Conservation (phyloP, 2,329 filamentous ascomycete species). For the Fusarium haematococcum region DNA sequence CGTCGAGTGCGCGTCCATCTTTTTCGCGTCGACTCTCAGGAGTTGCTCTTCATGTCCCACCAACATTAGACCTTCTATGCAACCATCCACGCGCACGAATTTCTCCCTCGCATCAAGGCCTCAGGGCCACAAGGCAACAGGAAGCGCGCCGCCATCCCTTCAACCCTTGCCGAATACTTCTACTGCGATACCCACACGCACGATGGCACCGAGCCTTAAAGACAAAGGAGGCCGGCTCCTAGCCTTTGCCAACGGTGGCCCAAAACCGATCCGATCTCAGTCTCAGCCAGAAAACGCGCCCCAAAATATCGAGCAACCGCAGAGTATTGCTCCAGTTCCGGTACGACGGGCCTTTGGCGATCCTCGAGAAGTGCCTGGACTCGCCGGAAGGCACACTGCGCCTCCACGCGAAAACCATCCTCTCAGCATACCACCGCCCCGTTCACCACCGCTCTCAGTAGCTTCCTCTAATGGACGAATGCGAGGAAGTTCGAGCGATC, state of each 20-base stretch:
- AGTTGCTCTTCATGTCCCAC: conserved; percentile 13
- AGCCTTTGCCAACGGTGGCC: conserved; percentile 46
- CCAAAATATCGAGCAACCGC: conserved; percentile 29
- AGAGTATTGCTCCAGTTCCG: conserved; percentile 25
- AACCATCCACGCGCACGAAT: conserved; percentile 20
- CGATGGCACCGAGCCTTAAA: conserved; percentile 48
- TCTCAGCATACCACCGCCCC: conserved; percentile 39
- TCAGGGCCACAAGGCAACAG: conserved; percentile 13
- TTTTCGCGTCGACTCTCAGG: conserved; percentile 15
- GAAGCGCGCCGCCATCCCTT: conserved; percentile 6
- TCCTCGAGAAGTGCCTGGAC: conserved; percentile 51
- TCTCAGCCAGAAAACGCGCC: conserved; percentile 35
- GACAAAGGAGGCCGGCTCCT: conserved; percentile 48
- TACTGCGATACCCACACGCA: conserved; percentile 4
- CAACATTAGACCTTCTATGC: conserved; percentile 26
- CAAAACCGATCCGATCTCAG: conserved; percentile 33
- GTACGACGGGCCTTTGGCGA: conserved; percentile 48
- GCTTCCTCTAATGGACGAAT: conserved; percentile 35
- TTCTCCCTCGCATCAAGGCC: conserved; percentile 18
- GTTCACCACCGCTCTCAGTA: conserved; percentile 33
- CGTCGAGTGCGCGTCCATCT: not conserved
- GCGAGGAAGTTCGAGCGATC: conserved; percentile 26
- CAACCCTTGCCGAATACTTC: not conserved
- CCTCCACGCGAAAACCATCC: conserved; percentile 44
- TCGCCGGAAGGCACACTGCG: conserved; percentile 47